Percentiles rank a stretch among this genome's conserved stretches.
phyloP scores from a whole-genome alignment of 345 rosid species.

The Jatropha curcas region DNA sequence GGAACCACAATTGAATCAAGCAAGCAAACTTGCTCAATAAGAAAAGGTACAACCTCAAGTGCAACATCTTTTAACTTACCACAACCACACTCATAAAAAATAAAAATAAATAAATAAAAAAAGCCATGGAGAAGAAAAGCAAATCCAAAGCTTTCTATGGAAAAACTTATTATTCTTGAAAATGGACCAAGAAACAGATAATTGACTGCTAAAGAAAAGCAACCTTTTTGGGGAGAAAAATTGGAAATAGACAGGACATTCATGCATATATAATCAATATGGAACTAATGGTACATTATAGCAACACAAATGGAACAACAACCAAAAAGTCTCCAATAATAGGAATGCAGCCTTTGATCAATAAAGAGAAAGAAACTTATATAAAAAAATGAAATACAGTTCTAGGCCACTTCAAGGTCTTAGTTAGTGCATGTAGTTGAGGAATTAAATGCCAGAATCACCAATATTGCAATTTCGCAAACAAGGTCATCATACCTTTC shows the following conservation, averaged over 20 bases:
- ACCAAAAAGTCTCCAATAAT: no score
- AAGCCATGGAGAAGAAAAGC: no score
- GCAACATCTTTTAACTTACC: background rate
- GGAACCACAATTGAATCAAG: background rate
- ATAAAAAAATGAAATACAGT: background rate
- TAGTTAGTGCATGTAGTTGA: background rate
- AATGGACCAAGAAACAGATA: background rate
- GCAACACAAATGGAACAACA: no score
- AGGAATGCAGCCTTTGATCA: no score
- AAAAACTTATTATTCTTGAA: no score
- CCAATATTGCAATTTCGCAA: background rate
- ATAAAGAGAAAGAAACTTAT: background rate
- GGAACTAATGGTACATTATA: background rate
- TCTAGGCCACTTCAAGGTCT: background rate
- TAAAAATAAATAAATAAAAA: no score
- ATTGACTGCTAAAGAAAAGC: background rate
- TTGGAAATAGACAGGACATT: background rate
- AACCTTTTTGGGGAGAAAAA: background rate
- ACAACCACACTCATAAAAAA: background rate
- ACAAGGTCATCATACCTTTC: slow-evolving; percentile 50
- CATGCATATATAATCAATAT: background rate
- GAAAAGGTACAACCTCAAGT: background rate
- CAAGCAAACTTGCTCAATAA: background rate
- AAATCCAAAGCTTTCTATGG: no score
- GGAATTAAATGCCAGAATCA: background rate